phyloP scores from a whole-genome alignment of 345 rosid genomes.

The Melaleuca alternifolia region DNA sequence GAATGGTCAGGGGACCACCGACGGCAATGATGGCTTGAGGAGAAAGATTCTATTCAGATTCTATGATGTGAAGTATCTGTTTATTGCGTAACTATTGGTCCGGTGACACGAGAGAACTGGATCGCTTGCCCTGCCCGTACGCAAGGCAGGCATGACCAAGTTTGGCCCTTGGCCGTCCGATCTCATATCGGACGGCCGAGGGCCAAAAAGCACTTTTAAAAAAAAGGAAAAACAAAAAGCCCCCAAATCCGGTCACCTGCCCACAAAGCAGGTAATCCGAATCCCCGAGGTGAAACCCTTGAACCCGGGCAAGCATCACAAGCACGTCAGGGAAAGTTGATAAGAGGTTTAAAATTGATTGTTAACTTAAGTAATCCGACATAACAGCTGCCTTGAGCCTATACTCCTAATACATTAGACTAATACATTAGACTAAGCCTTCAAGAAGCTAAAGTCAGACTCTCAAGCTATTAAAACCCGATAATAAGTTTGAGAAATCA shows the following conservation, averaged over 20 bases:
- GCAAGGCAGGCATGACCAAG: too few relatives aligned
- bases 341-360: too few relatives aligned
- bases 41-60: neutral
- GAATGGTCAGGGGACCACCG: neutral
- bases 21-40: neutral
- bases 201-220: too few relatives aligned
- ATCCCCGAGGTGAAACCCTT: neutral
- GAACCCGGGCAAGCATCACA: neutral
- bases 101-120: too few relatives aligned
- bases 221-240: too few relatives aligned
- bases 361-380: neutral
- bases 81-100: neutral
- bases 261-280: too few relatives aligned
- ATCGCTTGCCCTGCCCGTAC: too few relatives aligned
- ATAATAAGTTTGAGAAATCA: neutral
- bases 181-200: too few relatives aligned
- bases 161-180: too few relatives aligned
- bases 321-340: neutral
- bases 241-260: too few relatives aligned
- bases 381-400: neutral
- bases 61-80: neutral
- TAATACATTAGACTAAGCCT: neutral
- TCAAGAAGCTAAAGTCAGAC: neutral
- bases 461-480: neutral
- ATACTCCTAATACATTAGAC: neutral